These are phyloP conservation scores for Chaetomium globosum DNA, from an alignment of 2,329 filamentous ascomycete species.

Conservation along the genomic window DNA sequence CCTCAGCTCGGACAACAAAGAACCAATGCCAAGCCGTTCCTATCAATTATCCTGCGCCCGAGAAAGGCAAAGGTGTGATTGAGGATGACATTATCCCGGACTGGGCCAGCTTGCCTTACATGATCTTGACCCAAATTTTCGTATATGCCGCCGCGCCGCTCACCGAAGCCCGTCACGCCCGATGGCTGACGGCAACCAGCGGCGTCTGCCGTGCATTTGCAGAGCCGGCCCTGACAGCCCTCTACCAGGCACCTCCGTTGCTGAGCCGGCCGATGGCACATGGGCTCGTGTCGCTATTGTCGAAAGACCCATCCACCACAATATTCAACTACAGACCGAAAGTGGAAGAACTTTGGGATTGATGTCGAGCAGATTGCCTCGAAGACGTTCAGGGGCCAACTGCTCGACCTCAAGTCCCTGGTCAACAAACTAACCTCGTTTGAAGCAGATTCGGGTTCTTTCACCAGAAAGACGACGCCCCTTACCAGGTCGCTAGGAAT, in stretches of 20 bases:
- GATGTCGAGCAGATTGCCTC: constrained; percentile 63
- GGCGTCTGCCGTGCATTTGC: constrained; percentile 65
- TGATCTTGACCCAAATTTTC: constrained; percentile 71
- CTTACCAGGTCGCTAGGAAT: constrained; percentile 63
- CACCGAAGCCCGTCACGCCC: constrained; percentile 45
- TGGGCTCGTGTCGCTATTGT: constrained; percentile 56
- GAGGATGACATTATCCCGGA: constrained; percentile 35
- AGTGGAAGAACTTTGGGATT: constrained; percentile 68
- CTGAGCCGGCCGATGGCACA: constrained; percentile 50
- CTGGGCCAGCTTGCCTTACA: constrained; percentile 48
- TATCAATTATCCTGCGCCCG: not conserved
- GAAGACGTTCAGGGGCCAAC: constrained; percentile 55
- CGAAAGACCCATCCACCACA: constrained; percentile 53
- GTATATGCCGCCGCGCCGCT: constrained; percentile 65
- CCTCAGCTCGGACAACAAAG: constrained; percentile 4
- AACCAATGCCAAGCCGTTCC: not conserved
- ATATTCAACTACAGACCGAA: constrained; percentile 69
- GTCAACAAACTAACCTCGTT: constrained; percentile 64
- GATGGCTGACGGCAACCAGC: constrained; percentile 68
- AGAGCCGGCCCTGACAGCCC: constrained; percentile 71
- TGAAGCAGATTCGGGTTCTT: constrained; percentile 74
- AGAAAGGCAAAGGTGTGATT: not conserved
- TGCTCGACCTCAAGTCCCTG: constrained; percentile 53
- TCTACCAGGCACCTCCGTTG: constrained; percentile 72
- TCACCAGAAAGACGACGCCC: constrained; percentile 68